A percentile compares a stretch with the other conserved stretches of the same genome.
Evolutionary conservation across 441 rosid species (phyloP).

Genomic region (Jatropha multifida): DNA sequence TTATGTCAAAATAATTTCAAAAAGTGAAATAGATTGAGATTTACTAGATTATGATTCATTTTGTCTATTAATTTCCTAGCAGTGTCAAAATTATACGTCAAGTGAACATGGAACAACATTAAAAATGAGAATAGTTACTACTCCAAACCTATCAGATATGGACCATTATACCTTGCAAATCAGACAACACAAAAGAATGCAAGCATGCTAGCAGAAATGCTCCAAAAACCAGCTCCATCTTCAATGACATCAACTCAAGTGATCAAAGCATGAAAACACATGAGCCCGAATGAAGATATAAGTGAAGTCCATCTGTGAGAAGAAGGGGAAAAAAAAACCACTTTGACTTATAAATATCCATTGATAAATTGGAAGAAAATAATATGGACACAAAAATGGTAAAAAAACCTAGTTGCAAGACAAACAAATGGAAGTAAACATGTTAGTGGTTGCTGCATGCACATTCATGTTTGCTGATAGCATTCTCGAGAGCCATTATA

Average conservation of each 20-base stretch:
- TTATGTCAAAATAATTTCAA: neutral
- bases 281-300: slow-evolving; percentile 13
- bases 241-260: slow-evolving; percentile 28
- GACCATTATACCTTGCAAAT: slow-evolving; percentile 61
- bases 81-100: neutral
- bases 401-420: neutral
- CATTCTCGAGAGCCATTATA: neutral
- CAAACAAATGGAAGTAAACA: neutral
- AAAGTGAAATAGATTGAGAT: neutral
- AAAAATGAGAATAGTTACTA: neutral
- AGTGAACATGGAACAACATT: neutral
- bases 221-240: slow-evolving; percentile 53
- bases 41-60: slow-evolving; percentile 1
- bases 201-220: slow-evolving; percentile 47
- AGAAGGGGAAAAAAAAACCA: neutral
- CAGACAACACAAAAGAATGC: slow-evolving; percentile 49
- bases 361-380: neutral
- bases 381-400: neutral
- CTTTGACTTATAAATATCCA: slow-evolving; percentile 10
- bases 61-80: neutral
- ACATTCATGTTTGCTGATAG: neutral
- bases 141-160: slow-evolving; percentile 12
- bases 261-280: slow-evolving; percentile 18
- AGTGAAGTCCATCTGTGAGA: slow-evolving; percentile 32
- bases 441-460: slow-evolving; percentile 2